A percentile compares a stretch with the other conserved stretches of the same genome.
These are phyloP conservation scores for Aspergillus sclerotiicarbonarius DNA, from an alignment of 495 filamentous ascomycete species.

Conservation along the genomic window DNA sequence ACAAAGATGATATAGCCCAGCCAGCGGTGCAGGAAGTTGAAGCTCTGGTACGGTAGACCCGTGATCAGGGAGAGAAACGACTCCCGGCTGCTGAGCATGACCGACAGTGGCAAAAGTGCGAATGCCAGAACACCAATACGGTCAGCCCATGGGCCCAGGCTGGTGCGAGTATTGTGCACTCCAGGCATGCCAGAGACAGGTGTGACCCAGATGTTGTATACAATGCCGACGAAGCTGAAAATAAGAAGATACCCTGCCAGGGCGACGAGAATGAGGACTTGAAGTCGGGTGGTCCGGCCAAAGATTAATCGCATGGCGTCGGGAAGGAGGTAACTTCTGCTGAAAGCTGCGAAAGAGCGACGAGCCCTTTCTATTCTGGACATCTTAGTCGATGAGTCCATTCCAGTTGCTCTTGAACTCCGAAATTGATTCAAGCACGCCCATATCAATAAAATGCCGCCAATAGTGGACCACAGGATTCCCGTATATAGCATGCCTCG, in stretches of 20 bases:
- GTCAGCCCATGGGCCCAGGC: slow-evolving; percentile 59
- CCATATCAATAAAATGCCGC: slow-evolving; percentile 50
- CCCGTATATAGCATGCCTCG: slow-evolving; percentile 58
- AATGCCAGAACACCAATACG: slow-evolving; percentile 64
- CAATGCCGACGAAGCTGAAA: slow-evolving; percentile 61
- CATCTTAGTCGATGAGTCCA: no score
- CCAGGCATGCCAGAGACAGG: slow-evolving; percentile 48
- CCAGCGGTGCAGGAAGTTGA: slow-evolving; percentile 70
- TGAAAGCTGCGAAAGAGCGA: no score
- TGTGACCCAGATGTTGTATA: slow-evolving; percentile 58
- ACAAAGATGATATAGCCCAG: slow-evolving; percentile 61
- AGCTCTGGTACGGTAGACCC: slow-evolving; percentile 64
- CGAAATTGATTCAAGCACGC: no score
- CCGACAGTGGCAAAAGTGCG: slow-evolving; percentile 61
- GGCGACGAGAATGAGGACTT: slow-evolving; percentile 49
- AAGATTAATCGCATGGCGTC: slow-evolving; percentile 35
- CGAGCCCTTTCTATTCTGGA: no score
- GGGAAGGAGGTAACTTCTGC: slow-evolving; percentile 36
- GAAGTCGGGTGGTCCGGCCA: slow-evolving; percentile 39
- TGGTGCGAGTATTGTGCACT: slow-evolving; percentile 54
- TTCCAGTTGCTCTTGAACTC: no score
- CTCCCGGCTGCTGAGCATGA: slow-evolving; percentile 58
- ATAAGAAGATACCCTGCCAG: slow-evolving; percentile 55
- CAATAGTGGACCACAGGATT: slow-evolving; percentile 59
- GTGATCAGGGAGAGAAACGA: slow-evolving; percentile 60